phyloP scores from a whole-genome alignment of 768 basidiomycete species.

The Hygrophorus russula region DNA sequence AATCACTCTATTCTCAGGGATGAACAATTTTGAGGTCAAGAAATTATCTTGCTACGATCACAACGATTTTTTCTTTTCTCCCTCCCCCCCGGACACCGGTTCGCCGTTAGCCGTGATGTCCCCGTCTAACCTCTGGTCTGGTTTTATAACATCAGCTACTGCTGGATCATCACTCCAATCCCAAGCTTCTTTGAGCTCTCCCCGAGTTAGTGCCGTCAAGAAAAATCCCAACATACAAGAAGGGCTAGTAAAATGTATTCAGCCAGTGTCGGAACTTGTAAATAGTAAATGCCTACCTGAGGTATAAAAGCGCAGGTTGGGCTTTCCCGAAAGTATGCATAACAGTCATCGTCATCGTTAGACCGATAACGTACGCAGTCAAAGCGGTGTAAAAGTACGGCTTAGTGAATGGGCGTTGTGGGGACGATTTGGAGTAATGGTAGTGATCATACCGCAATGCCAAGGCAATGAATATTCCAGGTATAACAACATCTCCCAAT shows the following conservation, averaged over 20 bases:
- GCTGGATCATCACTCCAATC: slow-evolving; percentile 51
- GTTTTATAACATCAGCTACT: slow-evolving; percentile 8
- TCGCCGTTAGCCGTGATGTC: neutral
- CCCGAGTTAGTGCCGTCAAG: slow-evolving; percentile 42
- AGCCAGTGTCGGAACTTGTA: too few relatives aligned
- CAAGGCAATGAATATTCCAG: slow-evolving; percentile 64
- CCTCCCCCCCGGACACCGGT: neutral
- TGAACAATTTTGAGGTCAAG: too few relatives aligned
- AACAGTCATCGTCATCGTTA: slow-evolving; percentile 67
- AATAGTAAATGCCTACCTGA: slow-evolving; percentile 39
- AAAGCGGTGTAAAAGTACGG: slow-evolving; percentile 70
- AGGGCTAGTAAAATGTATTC: slow-evolving; percentile 32
- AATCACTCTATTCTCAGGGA: too few relatives aligned
- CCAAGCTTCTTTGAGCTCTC: slow-evolving; percentile 67
- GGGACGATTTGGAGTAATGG: slow-evolving; percentile 21
- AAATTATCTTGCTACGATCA: too few relatives aligned
- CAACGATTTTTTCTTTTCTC: neutral
- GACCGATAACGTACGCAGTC: slow-evolving; percentile 61
- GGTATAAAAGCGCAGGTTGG: slow-evolving; percentile 89
- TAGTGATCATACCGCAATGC: slow-evolving; percentile 78
- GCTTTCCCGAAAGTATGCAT: slow-evolving; percentile 72
- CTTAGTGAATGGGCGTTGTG: slow-evolving; percentile 35
- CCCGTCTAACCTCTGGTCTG: too few relatives aligned
- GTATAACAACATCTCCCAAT: slow-evolving; percentile 73
- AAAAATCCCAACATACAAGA: slow-evolving; percentile 67